A percentile compares a stretch with the other conserved stretches of the same genome.
These are phyloP conservation scores for Saccharomycodes ludwigii DNA, from an alignment of 805 yeast genomes.

Conservation along the genomic window DNA sequence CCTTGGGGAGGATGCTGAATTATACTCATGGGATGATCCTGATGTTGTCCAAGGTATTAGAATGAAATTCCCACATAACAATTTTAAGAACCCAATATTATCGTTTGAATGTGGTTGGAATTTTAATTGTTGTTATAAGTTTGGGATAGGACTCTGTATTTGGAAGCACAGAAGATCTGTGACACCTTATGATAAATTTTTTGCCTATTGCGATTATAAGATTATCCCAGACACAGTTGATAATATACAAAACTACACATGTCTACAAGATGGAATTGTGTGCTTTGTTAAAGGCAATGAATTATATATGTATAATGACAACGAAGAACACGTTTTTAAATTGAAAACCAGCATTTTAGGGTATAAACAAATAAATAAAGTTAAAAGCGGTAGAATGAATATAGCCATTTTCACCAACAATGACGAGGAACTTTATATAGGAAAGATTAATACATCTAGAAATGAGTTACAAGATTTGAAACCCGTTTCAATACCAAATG, in stretches of 20 bases:
- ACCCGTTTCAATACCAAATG: slow-evolving; percentile 27
- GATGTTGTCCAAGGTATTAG: slow-evolving; percentile 31
- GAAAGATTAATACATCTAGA: slow-evolving; percentile 10
- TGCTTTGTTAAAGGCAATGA: slow-evolving; percentile 37
- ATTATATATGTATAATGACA: slow-evolving; percentile 22
- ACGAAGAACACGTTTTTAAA: slow-evolving; percentile 11
- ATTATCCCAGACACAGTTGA: slow-evolving; percentile 29
- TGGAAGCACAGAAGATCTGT: slow-evolving; percentile 35
- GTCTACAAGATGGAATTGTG: slow-evolving; percentile 33
- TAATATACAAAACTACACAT: slow-evolving; percentile 41
- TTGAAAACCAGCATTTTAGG: slow-evolving; percentile 7
- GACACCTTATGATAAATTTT: slow-evolving; percentile 12
- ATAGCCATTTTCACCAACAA: slow-evolving; percentile 45
- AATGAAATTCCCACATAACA: slow-evolving; percentile 27
- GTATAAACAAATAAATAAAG: background rate
- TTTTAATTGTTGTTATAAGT: slow-evolving; percentile 36
- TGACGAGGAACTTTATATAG: slow-evolving; percentile 26
- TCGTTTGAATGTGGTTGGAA: slow-evolving; percentile 62
- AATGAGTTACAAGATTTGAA: slow-evolving; percentile 14
- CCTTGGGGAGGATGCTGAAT: slow-evolving; percentile 32
- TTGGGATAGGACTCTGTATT: slow-evolving; percentile 40
- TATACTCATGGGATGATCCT: slow-evolving; percentile 53
- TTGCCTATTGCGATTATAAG: slow-evolving; percentile 22
- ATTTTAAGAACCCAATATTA: slow-evolving; percentile 22
- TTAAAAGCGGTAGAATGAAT: slow-evolving; percentile 25